Conservation (phyloP, 371 early-diverging fungal genomes). For the Mucor plumbeus region DNA sequence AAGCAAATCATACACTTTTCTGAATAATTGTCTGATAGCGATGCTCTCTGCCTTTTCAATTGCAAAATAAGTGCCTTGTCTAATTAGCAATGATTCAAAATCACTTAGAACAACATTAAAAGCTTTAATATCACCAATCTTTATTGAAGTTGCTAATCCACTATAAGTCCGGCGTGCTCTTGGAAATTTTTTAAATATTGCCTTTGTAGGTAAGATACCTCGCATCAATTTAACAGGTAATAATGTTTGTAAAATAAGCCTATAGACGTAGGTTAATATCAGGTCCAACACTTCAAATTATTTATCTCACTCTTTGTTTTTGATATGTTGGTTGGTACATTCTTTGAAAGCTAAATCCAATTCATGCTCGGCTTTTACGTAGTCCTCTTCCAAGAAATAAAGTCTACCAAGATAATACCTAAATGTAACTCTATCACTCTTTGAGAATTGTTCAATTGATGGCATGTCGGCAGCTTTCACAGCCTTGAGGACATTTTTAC, state of each 20-base stretch:
- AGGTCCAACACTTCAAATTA: background rate
- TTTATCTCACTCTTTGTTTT: conserved; percentile 61
- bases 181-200: conserved; percentile 63
- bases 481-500: conserved; percentile 82
- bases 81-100: conserved; percentile 62
- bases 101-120: conserved; percentile 68
- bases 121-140: conserved; percentile 68
- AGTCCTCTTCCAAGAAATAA: conserved; percentile 83
- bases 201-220: conserved; percentile 67
- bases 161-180: conserved; percentile 60
- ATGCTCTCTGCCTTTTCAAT: conserved; percentile 77
- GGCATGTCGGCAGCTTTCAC: conserved; percentile 78
- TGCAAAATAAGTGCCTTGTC: conserved; percentile 76
- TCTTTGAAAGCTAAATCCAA: conserved; percentile 71
- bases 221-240: conserved; percentile 75
- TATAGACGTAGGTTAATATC: conserved; percentile 19
- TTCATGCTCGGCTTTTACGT: conserved; percentile 73
- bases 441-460: conserved; percentile 73
- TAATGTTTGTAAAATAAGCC: conserved; percentile 75
- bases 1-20: conserved; percentile 63
- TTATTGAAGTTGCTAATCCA: conserved; percentile 66
- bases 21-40: conserved; percentile 76
- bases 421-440: conserved; percentile 84
- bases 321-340: conserved; percentile 54
- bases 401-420: conserved; percentile 85